Evolutionary conservation across 257 asterid genomes (phyloP).

Genomic region (Fraxinus pennsylvanica): DNA sequence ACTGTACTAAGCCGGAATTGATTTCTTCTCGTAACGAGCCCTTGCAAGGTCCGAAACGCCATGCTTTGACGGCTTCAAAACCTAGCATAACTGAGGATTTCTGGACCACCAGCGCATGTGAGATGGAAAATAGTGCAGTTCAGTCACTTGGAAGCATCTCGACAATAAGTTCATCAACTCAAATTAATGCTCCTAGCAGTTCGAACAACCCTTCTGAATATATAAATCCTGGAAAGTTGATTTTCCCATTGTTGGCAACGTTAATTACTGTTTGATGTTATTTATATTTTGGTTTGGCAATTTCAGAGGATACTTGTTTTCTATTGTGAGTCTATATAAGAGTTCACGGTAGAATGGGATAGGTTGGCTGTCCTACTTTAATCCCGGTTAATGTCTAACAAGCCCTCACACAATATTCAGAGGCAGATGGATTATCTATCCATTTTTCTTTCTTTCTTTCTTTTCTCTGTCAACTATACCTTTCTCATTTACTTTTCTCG

Average conservation of each 20-base stretch:
- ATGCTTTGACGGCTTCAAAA: slow-evolving; percentile 30
- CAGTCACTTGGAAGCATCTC: slow-evolving; percentile 72
- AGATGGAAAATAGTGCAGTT: slow-evolving; percentile 50
- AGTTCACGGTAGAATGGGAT: not conserved
- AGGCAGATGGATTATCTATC: not conserved
- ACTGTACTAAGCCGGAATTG: slow-evolving; percentile 48
- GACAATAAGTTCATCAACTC: slow-evolving; percentile 55
- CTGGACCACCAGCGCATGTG: slow-evolving; percentile 69
- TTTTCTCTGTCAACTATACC: not conserved
- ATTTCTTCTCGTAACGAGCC: slow-evolving; percentile 44
- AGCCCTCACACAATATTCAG: not conserved
- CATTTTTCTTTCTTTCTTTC: not conserved
- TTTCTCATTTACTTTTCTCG: not conserved
- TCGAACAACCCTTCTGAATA: slow-evolving; percentile 59
- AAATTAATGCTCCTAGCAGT: slow-evolving; percentile 49
- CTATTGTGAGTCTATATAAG: not conserved
- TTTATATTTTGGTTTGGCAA: not conserved
- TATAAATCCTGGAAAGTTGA: slow-evolving; percentile 67
- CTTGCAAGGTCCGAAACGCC: slow-evolving; percentile 37
- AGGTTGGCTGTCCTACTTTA: not conserved
- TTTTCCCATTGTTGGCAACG: not conserved
- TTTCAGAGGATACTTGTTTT: not conserved
- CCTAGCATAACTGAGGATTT: slow-evolving; percentile 52
- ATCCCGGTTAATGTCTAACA: not conserved
- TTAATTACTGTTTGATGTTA: not conserved